Percentiles rank a stretch among this genome's conserved stretches.
phyloP scores from a whole-genome alignment of 768 basidiomycete species.

The Mycena maculata region DNA sequence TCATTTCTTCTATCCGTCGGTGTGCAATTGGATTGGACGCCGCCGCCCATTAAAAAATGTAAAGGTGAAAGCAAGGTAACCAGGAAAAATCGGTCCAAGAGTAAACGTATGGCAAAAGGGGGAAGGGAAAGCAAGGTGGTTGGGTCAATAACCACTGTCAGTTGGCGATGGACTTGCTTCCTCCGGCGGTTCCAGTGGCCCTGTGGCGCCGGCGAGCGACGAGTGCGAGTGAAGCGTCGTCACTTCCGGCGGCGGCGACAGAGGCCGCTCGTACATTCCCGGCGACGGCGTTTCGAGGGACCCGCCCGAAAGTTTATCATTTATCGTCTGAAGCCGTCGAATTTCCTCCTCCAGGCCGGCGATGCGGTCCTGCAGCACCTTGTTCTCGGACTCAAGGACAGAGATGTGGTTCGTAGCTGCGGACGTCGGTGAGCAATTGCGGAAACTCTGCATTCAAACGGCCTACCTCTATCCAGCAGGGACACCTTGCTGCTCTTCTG shows the following conservation, averaged over 20 bases:
- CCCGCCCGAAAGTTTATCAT: constrained; percentile 86
- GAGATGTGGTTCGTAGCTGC: constrained; percentile 85
- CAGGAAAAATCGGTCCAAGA: constrained; percentile 42
- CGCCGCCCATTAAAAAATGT: constrained; percentile 30
- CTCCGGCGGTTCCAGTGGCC: constrained; percentile 49
- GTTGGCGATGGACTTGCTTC: constrained; percentile 53
- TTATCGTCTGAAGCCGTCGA: constrained; percentile 74
- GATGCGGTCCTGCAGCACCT: constrained; percentile 77
- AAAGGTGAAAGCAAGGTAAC: constrained; percentile 44
- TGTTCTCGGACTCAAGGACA: constrained; percentile 76
- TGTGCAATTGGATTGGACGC: constrained; percentile 9
- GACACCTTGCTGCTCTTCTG: constrained; percentile 94
- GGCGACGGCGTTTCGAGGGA: constrained; percentile 69
- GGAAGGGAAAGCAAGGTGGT: constrained; percentile 24
- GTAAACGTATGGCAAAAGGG: constrained; percentile 48
- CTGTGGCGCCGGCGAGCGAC: constrained; percentile 30
- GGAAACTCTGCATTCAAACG: not conserved
- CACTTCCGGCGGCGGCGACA: constrained; percentile 75
- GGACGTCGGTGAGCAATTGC: constrained; percentile 19
- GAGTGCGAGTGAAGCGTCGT: constrained; percentile 58
- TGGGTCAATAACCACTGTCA: constrained; percentile 58
- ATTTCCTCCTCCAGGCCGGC: constrained; percentile 76
- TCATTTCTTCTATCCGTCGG: constrained; percentile 3
- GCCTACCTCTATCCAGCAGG: constrained; percentile 84
- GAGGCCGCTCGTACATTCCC: constrained; percentile 59